Percentiles rank a stretch among this genome's conserved stretches.
These are phyloP conservation scores for Mortierella antarctica DNA, from an alignment of 192 early-diverging fungal genomes.

Conservation along the genomic window DNA sequence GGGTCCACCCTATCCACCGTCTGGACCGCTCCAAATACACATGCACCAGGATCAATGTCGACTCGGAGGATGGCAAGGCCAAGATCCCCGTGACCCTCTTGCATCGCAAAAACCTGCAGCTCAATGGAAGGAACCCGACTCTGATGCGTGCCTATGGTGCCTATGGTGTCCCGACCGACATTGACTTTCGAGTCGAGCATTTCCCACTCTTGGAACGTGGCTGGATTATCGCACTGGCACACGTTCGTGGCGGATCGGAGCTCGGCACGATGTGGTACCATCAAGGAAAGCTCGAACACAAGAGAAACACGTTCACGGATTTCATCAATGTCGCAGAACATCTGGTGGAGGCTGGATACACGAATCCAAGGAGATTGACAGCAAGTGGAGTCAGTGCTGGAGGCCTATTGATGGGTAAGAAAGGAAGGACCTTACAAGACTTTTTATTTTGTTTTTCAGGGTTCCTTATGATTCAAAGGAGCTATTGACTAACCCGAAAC, in stretches of 20 bases:
- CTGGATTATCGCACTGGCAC: constrained; percentile 85
- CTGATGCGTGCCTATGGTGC: constrained; percentile 85
- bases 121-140: constrained; percentile 63
- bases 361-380: constrained; percentile 65
- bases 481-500: not conserved
- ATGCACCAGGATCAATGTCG: constrained; percentile 59
- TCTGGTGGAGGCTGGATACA: constrained; percentile 68
- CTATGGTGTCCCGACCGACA: constrained; percentile 80
- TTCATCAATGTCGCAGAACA: constrained; percentile 74
- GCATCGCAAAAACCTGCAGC: constrained; percentile 58
- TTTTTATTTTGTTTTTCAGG: not conserved
- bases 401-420: constrained; percentile 75
- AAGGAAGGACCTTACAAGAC: not conserved
- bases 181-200: constrained; percentile 80
- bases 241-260: constrained; percentile 84
- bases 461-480: not conserved
- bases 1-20: constrained; percentile 59
- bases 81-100: constrained; percentile 77
- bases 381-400: constrained; percentile 83
- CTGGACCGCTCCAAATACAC: constrained; percentile 59
- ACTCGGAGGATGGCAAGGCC: constrained; percentile 49
- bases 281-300: constrained; percentile 74
- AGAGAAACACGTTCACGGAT: constrained; percentile 79
- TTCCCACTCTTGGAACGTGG: constrained; percentile 83
- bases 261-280: constrained; percentile 84